Evolutionary conservation across 2,329 filamentous ascomycete species (phyloP), one percentile per base, ranked within the genome.

Genomic region (Phaeosphaeria sp.): DNA sequence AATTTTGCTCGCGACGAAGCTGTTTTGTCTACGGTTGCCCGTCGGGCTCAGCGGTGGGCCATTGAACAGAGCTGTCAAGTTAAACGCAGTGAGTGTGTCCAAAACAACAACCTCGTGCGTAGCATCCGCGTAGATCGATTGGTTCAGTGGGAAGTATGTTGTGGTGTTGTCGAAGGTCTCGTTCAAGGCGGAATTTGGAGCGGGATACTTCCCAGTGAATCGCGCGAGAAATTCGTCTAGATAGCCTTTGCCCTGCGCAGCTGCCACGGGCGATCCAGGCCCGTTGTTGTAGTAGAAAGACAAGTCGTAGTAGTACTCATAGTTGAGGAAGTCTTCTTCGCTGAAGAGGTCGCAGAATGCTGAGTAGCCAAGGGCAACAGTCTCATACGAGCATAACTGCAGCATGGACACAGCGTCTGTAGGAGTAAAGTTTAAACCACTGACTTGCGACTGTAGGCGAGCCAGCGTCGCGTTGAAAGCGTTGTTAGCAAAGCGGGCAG

Each of bases 221-320:
- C 71, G 68, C 1, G 65, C 71, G 30, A 74, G 58, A 55, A 63
- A 74, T 25, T 73, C 68, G 33, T 73, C 69, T 0, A 74, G 64
- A 23, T 65, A 74, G 1, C 65, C 70, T 33, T 74, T 74, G n/a
- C 71, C 71, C 54, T 74, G 69, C 0, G 70, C 71, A n/a, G 71
- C 71, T 9, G 71, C 58, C 3, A 73, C 70, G 3, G 70, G 70
- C 4, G 68, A 72, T 6, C 71, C 70, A 9, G 68, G 68, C 0
- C 71, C 68, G 53, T 74, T 74, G 62, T 74, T 72, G 60, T 68
- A 71, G 61, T 72, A 73, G 65, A 79, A 68, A 55, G 74, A 74
- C 27, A 81, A 64, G 55, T 81, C 79, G 59, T 74, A 79, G 64
- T 74, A 79, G 64, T 81, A 81, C 51, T 81, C 79, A 54, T 76